Conservation (phyloP, 2,329 filamentous ascomycete species). For the Verticillium longisporum region DNA sequence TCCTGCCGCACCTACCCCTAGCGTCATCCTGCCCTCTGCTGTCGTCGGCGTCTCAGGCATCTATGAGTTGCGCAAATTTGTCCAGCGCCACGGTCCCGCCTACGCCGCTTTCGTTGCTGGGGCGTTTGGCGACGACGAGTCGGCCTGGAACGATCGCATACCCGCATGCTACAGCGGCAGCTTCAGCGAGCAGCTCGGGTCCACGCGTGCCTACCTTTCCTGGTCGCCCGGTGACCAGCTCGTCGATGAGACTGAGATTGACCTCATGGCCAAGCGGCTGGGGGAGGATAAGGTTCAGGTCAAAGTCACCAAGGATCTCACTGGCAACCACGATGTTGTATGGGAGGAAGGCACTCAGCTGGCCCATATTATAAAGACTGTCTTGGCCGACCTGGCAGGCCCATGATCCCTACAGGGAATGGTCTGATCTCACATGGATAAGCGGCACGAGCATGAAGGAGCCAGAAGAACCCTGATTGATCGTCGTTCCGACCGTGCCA, state of each 20-base stretch:
- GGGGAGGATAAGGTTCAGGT: constrained; percentile 25
- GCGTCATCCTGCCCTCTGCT: constrained; percentile 32
- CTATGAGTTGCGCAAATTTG: constrained; percentile 55
- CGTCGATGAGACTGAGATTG: constrained; percentile 51
- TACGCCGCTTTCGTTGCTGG: constrained; percentile 52
- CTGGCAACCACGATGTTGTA: constrained; percentile 56
- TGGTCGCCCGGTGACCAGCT: constrained; percentile 41
- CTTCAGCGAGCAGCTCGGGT: constrained; percentile 33
- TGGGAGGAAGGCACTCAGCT: constrained; percentile 55
- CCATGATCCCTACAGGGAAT: background rate
- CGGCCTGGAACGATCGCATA: constrained; percentile 47
- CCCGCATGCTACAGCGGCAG: constrained; percentile 38
- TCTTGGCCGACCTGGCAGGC: background rate
- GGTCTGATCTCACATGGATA: background rate
- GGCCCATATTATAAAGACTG: constrained; percentile 34
- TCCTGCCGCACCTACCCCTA: constrained; percentile 1
- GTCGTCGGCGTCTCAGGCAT: constrained; percentile 60
- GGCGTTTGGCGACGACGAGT: constrained; percentile 51
- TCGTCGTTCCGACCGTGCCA: too few relatives aligned
- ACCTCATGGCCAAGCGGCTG: constrained; percentile 45
- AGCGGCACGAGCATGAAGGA: background rate
- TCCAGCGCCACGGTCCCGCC: constrained; percentile 32
- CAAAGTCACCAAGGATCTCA: constrained; percentile 32
- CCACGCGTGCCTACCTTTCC: constrained; percentile 28
- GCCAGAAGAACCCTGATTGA: too few relatives aligned